Base-by-base conservation (phyloP, 176 grass and related monocot species). In the Puya raimondii region DNA sequence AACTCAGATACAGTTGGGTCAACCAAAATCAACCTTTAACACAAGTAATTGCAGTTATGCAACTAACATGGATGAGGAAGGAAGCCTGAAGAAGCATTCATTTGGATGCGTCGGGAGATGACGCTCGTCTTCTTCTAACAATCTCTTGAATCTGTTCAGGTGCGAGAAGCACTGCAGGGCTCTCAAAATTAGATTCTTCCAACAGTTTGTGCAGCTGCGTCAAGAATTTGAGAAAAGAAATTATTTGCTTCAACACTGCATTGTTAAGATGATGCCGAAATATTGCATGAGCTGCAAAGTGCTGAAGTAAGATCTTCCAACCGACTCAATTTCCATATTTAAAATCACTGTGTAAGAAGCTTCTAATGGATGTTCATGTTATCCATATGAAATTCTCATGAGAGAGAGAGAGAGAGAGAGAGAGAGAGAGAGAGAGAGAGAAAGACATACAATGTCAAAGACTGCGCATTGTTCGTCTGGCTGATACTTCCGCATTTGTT, bases 161-260 rank as follows among this genome's bases (percentile, higher is more conserved):
- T 68, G 78, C 78, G 64, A 90, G 80, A 77, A 95, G 70, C 0
- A 80, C 82, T 10, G 59, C 76, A 70, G 61, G 80, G 57, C 56
- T 25, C n/a, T 87, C 86, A 51, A 90, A 95, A 80, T 95, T 82
- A 50, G 72, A 75, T 73, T 64, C 21, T 75, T 87, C 84, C 72
- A 85, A 68, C 52, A 85, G 78, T 42, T 80, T 78, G 63, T 11
- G 68, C 50, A 95, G 50, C 91, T 95, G 86, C 73, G 86, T 25
- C 20, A 12, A 64, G 7, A 22, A 67, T 77, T 50, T 59, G 1
- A 68, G 49, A 1, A 10, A 78, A 73, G 14, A 72, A 80, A 75
- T 42, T 20, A 26, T 33, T 3, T 20, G 13, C 23, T 70, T 10
- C 23, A 64, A 67, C 17, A 61, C 14, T n/a, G 63, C 18, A 68